Percentiles rank a stretch among this genome's conserved stretches.
Evolutionary conservation across 495 filamentous ascomycete species (phyloP).

Genomic region (Tuber brumale): DNA sequence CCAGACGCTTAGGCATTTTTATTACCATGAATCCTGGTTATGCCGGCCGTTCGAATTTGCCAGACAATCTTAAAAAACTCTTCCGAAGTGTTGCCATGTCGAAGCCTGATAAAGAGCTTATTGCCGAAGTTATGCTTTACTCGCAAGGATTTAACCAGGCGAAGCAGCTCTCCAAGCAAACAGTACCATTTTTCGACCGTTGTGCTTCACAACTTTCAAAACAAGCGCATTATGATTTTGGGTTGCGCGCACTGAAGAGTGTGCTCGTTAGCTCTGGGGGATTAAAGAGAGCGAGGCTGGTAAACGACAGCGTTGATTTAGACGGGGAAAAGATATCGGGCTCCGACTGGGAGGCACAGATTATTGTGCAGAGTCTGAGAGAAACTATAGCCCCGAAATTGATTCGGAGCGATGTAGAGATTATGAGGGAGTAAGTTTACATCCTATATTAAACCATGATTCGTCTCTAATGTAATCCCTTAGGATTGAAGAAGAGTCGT

Average conservation of each 20-base stretch:
- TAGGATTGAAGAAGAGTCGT: conserved; percentile 70
- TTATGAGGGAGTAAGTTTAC: conserved; percentile 56
- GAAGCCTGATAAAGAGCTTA: conserved; percentile 98
- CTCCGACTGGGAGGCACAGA: conserved; percentile 69
- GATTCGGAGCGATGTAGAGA: conserved; percentile 79
- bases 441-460: background rate
- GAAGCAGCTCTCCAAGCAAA: conserved; percentile 84
- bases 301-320: conserved; percentile 44
- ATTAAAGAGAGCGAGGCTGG: conserved; percentile 78
- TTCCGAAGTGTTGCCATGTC: conserved; percentile 99
- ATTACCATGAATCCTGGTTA: conserved; percentile 99
- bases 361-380: conserved; percentile 94
- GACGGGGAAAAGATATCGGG: conserved; percentile 52
- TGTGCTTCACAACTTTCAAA: conserved; percentile 76
- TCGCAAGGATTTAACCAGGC: conserved; percentile 97
- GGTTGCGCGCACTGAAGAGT: conserved; percentile 93
- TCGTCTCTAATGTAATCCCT: conserved; percentile 1
- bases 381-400: conserved; percentile 98
- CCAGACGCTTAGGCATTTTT: conserved; percentile 63
- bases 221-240: conserved; percentile 98
- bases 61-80: conserved; percentile 97
- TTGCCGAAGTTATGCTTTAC: conserved; percentile 98
- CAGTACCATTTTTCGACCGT: conserved; percentile 94
- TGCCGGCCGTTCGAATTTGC: conserved; percentile 92
- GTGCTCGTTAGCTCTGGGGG: conserved; percentile 95